Evolutionary conservation across 2,329 filamentous ascomycete species (phyloP), one percentile per base, ranked within the genome.

Genomic region (Sporothrix inflata): DNA sequence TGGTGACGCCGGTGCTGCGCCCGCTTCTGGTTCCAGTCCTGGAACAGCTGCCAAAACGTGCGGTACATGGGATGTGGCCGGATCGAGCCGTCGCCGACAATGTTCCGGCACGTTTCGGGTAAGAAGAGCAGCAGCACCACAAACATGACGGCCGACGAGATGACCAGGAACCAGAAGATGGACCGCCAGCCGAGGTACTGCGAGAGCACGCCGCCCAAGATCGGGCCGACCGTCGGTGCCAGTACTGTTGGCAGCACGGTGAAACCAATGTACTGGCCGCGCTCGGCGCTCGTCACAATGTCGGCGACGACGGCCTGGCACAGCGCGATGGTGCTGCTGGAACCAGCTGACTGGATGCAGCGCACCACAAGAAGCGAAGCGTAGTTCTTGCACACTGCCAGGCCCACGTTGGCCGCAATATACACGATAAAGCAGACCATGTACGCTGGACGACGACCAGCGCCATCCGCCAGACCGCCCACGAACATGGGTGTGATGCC

Each of bases 131-230:
- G 51, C 8, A 88, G 77, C 0, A 85, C 74, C 0, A 85, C 69
- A 5, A 86, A 75, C 38, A 84, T 80, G 0, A 83, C 80, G 0
- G 78, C 79, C 0, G 79, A 75, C 0, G 82, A 75, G 14, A 90
- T 89, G 14, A 84, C 80, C 12, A 91, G 79, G 71, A 90, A 89
- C 88, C 88, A 90, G 75, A 91, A 91, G 34, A 90, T 87, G 42
- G 83, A 82, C 38, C 85, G 81, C 89, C 89, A 91, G 0, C 87
- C 87, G 0, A 89, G 80, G 66, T 84, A 87, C 65, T 89, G 82
- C 3, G 83, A 83, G 1, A 91, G 80, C 0, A 89, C 74, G 0
- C 89, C 89, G 1, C 89, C 89, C 12, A 91, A 81, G 11, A 91
- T 83, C 0, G 90, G 89, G 0, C 87, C 85, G 2, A 87, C 70